Conservation (phyloP, 164 flowering plant genomes). For the Liriodendron chinense region DNA sequence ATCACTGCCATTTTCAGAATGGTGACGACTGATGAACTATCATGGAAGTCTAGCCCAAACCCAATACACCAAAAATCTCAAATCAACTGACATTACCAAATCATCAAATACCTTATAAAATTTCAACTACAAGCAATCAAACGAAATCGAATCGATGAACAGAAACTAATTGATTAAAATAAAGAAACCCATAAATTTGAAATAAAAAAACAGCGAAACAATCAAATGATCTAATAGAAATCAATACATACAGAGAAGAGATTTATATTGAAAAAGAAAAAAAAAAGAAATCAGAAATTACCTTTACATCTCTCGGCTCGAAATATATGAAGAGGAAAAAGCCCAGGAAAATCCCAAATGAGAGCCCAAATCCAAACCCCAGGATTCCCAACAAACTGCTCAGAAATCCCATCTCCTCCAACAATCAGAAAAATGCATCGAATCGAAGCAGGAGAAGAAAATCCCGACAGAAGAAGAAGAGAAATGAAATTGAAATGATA, state of each 20-base stretch:
- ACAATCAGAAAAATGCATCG: neutral
- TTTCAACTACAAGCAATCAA: too few relatives aligned
- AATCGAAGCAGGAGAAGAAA: neutral
- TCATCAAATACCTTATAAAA: too few relatives aligned
- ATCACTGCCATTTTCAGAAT: too few relatives aligned
- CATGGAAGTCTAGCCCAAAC: too few relatives aligned
- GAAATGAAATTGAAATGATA: neutral
- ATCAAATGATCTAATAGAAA: neutral
- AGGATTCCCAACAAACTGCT: conserved; percentile 34
- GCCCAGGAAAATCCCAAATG: conserved; percentile 44
- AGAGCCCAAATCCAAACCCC: conserved; percentile 46
- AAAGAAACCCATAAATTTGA: too few relatives aligned
- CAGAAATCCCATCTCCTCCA: conserved; percentile 35
- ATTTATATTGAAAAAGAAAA: neutral
- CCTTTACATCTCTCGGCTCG: conserved; percentile 41
- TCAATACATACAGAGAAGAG: neutral
- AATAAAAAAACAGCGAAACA: neutral
- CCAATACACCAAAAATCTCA: too few relatives aligned
- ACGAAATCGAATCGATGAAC: too few relatives aligned
- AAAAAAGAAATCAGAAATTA: neutral
- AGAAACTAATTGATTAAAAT: too few relatives aligned
- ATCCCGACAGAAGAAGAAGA: neutral
- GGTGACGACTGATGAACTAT: too few relatives aligned
- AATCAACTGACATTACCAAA: too few relatives aligned
- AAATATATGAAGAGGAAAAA: conserved; percentile 44